Evolutionary conservation across 495 filamentous ascomycete genomes (phyloP).

Genomic region (Staphylotrichum longicolle): DNA sequence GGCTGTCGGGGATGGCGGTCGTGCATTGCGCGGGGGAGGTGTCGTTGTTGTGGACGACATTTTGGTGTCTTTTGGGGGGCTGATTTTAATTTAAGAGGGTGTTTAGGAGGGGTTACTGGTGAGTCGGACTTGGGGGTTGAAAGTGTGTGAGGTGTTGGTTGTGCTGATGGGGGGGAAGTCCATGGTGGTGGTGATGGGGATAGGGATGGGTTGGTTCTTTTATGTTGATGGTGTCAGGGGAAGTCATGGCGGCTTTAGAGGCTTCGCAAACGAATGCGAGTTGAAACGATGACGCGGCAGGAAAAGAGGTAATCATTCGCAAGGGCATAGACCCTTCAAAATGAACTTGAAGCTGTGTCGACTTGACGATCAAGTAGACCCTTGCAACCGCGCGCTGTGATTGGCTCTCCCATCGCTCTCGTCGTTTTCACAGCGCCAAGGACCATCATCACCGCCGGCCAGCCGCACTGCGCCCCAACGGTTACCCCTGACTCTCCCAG

Average conservation of each 20-base stretch:
- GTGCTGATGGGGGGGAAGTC: too few relatives aligned
- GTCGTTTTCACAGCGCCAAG: slow-evolving; percentile 4
- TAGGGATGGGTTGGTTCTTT: not conserved
- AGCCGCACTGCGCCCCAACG: not conserved
- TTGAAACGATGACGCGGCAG: not conserved
- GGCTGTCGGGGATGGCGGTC: slow-evolving; percentile 27
- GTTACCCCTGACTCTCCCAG: not conserved
- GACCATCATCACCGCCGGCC: not conserved
- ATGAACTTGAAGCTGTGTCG: not conserved
- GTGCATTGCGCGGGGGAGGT: slow-evolving; percentile 8
- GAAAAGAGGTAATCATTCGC: not conserved
- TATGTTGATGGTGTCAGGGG: not conserved
- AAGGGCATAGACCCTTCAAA: not conserved
- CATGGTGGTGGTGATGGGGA: not conserved
- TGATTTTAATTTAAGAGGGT: too few relatives aligned
- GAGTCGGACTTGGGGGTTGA: not conserved
- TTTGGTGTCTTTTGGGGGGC: too few relatives aligned
- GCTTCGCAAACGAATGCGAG: too few relatives aligned
- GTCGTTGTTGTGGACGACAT: too few relatives aligned
- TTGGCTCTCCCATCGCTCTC: slow-evolving; percentile 20
- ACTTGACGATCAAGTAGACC: not conserved
- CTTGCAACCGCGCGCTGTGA: not conserved
- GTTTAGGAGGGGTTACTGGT: too few relatives aligned
- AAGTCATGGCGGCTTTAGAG: not conserved
- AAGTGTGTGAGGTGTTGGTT: not conserved